Evolutionary conservation across 768 basidiomycete genomes (phyloP).

Genomic region (Megacollybia marginata): DNA sequence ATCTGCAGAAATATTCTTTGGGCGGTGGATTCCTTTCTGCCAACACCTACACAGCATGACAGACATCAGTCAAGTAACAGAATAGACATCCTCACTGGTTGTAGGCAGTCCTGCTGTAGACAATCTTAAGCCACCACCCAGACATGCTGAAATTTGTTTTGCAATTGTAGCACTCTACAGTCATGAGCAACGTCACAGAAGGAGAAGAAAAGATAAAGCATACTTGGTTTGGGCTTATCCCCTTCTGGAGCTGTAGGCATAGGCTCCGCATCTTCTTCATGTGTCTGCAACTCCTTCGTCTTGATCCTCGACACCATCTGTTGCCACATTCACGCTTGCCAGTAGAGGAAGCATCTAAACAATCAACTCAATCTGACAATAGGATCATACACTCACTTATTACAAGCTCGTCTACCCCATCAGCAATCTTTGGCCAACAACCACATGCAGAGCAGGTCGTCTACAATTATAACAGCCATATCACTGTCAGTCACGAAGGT

Average conservation of each 20-base stretch:
- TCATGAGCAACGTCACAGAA: neutral
- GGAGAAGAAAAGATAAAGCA: neutral
- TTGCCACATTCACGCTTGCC: neutral
- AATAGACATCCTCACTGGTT: neutral
- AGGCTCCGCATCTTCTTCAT: neutral
- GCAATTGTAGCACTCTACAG: neutral
- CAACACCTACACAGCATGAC: neutral
- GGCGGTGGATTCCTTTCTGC: neutral
- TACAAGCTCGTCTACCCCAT: neutral
- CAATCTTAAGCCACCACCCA: neutral
- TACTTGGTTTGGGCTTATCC: neutral
- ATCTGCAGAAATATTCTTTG: neutral
- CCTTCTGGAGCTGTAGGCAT: neutral
- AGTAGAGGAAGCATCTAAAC: neutral
- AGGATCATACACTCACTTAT: neutral
- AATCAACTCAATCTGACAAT: neutral
- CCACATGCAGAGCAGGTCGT: neutral
- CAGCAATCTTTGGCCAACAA: neutral
- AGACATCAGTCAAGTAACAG: neutral
- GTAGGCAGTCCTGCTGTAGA: neutral
- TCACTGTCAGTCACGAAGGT: no score
- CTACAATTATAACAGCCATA: neutral
- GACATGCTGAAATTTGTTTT: neutral
- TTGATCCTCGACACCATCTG: neutral
- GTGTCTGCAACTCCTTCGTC: neutral